These are phyloP conservation scores for Nicotiana sylvestris DNA, from an alignment of 257 asterid genomes.

Conservation along the genomic window DNA sequence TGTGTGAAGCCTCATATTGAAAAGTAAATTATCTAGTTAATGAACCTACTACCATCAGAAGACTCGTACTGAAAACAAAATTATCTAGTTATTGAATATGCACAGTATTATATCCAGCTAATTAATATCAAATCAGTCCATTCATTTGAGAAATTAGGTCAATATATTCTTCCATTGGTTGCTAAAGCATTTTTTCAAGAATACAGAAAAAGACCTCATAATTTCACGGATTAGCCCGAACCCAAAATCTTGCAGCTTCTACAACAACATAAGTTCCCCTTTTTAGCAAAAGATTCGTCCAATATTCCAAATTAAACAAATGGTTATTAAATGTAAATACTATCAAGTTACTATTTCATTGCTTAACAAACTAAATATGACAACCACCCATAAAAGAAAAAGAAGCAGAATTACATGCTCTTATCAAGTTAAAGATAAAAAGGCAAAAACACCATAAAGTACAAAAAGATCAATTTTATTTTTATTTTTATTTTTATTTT, in stretches of 20 bases:
- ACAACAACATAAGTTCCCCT: background rate
- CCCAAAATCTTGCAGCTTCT: background rate
- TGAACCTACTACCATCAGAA: background rate
- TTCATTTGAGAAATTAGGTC: background rate
- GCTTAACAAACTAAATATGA: background rate
- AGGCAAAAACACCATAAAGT: background rate
- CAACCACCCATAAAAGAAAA: background rate
- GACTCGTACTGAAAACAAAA: background rate
- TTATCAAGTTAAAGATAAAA: background rate
- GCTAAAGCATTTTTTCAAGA: background rate
- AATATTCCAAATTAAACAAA: background rate
- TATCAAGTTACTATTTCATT: background rate
- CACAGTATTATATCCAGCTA: background rate
- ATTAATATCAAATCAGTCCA: background rate
- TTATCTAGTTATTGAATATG: background rate
- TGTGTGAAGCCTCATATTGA: background rate
- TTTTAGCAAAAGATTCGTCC: background rate
- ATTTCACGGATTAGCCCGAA: background rate
- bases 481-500: background rate
- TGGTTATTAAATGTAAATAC: background rate
- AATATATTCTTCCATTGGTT: background rate
- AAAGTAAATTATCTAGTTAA: background rate
- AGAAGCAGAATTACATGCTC: background rate
- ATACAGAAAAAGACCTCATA: background rate
- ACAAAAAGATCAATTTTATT: background rate